These are phyloP conservation scores for Hypoxylon sp. DNA, from an alignment of 2,329 filamentous ascomycete species.

Conservation along the genomic window DNA sequence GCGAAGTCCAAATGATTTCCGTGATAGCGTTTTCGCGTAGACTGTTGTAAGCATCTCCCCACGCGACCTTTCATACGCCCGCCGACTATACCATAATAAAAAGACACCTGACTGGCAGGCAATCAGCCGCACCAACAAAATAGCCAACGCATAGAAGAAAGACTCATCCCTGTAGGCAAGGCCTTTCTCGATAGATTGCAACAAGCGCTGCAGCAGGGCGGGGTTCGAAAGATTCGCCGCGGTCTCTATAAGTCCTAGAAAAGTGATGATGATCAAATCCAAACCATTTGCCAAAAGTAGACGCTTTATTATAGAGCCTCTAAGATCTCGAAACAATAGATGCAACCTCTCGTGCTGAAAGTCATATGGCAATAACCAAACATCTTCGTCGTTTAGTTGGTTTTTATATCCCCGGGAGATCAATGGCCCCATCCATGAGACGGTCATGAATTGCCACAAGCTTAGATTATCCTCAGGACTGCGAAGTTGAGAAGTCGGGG, in stretches of 20 bases:
- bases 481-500: conserved; percentile 73
- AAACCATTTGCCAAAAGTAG: conserved; percentile 83
- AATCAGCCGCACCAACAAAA: conserved; percentile 72
- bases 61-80: conserved; percentile 85
- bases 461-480: conserved; percentile 84
- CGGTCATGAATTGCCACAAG: conserved; percentile 86
- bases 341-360: conserved; percentile 86
- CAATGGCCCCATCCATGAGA: conserved; percentile 85
- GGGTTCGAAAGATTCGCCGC: conserved; percentile 71
- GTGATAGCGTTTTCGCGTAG: conserved; percentile 81
- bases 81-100: conserved; percentile 84
- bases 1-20: conserved; percentile 69
- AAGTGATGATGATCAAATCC: conserved; percentile 79
- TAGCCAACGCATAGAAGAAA: conserved; percentile 75
- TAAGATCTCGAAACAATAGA: conserved; percentile 78
- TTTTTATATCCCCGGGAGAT: conserved; percentile 75
- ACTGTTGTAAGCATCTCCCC: conserved; percentile 90
- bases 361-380: conserved; percentile 84
- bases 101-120: conserved; percentile 77
- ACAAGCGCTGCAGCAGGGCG: conserved; percentile 78
- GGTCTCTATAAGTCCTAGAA: conserved; percentile 75
- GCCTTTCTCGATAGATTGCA: conserved; percentile 75
- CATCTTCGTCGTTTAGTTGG: conserved; percentile 82
- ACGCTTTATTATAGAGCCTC: conserved; percentile 79
- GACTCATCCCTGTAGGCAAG: conserved; percentile 67